Evolutionary conservation across 169 alveolate genomes (phyloP).

Genomic region (Plasmodium blacklocki): DNA sequence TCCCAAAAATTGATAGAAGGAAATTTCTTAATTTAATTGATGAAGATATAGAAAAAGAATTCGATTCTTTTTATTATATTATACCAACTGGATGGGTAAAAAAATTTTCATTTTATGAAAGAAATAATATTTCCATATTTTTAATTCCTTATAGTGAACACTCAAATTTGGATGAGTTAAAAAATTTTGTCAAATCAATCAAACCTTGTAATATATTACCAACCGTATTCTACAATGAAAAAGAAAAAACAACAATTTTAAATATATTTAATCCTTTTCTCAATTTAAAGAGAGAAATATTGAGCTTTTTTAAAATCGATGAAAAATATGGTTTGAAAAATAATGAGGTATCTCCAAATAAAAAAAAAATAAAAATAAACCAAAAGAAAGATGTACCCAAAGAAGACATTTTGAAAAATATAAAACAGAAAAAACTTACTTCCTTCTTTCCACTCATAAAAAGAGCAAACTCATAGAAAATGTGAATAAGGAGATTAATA

Average conservation of each 20-base stretch:
- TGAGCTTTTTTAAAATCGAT: conserved; percentile 26
- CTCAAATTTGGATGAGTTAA: conserved; percentile 57
- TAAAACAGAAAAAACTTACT: conserved; percentile 39
- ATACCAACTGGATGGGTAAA: conserved; percentile 77
- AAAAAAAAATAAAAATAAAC: neutral
- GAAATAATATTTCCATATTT: conserved; percentile 47
- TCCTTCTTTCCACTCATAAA: conserved; percentile 53
- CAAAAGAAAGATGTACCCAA: conserved; percentile 14
- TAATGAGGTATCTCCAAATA: conserved; percentile 14
- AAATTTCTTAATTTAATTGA: conserved; percentile 55
- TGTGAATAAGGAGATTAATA: conserved; percentile 2
- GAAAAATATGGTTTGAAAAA: conserved; percentile 10
- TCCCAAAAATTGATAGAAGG: conserved; percentile 63
- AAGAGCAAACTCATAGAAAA: neutral
- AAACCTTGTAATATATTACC: conserved; percentile 73
- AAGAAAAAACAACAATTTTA: conserved; percentile 41
- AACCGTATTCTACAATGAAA: conserved; percentile 50
- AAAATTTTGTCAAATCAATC: conserved; percentile 40
- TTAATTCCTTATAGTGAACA: conserved; percentile 77
- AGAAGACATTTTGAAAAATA: conserved; percentile 10
- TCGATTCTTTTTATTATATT: conserved; percentile 66
- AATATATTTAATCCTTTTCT: conserved; percentile 40
- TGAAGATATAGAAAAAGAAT: conserved; percentile 68
- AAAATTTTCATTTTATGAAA: conserved; percentile 53
- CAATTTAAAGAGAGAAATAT: conserved; percentile 33